Evolutionary conservation across 176 grass and related monocot species (phyloP).

Genomic region (Cocos nucifera): DNA sequence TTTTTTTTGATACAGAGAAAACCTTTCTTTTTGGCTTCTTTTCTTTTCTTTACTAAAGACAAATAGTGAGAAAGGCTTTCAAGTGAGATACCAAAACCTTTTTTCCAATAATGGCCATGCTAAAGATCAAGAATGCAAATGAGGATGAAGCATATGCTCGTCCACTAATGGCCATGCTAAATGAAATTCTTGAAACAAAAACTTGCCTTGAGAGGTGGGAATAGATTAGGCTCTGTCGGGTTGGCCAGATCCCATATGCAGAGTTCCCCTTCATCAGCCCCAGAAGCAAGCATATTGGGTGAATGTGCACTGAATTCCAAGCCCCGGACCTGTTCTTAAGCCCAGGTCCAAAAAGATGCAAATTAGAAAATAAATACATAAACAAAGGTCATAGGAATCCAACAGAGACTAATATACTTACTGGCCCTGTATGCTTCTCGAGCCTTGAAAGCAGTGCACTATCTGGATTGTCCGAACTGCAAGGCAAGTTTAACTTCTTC

Average conservation of each 20-base stretch:
- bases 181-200: too few relatives aligned
- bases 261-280: conserved; percentile 76
- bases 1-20: too few relatives aligned
- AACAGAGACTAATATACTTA: conserved; percentile 19
- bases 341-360: not conserved
- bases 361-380: too few relatives aligned
- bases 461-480: conserved; percentile 61
- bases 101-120: too few relatives aligned
- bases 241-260: conserved; percentile 94
- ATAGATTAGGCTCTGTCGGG: conserved; percentile 53
- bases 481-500: not conserved
- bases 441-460: conserved; percentile 70
- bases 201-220: conserved; percentile 68
- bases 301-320: conserved; percentile 75
- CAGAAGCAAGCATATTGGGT: conserved; percentile 73
- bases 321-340: conserved; percentile 50
- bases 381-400: conserved; percentile 12
- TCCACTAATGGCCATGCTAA: too few relatives aligned
- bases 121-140: too few relatives aligned
- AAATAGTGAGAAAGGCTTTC: too few relatives aligned
- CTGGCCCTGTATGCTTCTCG: conserved; percentile 77
- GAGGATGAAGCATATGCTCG: too few relatives aligned
- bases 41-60: too few relatives aligned
- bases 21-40: too few relatives aligned
- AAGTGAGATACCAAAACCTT: too few relatives aligned